Conservation (phyloP, 805 yeast genomes). For the Wickerhamiella siamensis region DNA sequence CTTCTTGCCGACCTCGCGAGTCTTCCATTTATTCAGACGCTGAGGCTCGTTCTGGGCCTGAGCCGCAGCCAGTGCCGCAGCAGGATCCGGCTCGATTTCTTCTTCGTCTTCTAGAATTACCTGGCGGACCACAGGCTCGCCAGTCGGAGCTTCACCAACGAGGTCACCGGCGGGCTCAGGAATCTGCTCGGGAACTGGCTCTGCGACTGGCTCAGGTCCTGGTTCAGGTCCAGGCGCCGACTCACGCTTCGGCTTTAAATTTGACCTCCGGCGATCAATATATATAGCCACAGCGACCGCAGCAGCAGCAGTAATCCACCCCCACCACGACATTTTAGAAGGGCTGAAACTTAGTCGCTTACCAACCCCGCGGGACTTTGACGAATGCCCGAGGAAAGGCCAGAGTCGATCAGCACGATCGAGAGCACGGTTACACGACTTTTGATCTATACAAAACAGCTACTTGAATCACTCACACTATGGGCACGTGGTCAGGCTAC, state of each 20-base stretch:
- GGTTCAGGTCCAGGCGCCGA: no score
- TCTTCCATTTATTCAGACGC: constrained; percentile 17
- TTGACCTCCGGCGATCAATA: not conserved
- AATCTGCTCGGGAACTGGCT: no score
- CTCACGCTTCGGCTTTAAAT: not conserved
- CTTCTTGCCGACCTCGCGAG: constrained; percentile 22
- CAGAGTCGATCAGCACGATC: not conserved
- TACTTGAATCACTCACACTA: constrained; percentile 70
- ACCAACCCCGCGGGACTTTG: not conserved
- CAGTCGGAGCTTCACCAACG: not conserved
- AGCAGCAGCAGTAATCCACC: not conserved
- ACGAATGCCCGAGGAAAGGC: not conserved
- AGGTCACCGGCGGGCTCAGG: not conserved
- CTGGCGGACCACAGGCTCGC: not conserved
- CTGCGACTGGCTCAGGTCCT: no score
- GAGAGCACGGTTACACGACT: constrained; percentile 35
- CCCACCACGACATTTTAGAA: not conserved
- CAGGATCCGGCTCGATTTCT: constrained; percentile 13
- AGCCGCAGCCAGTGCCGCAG: constrained; percentile 7
- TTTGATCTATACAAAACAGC: constrained; percentile 74
- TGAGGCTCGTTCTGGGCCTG: constrained; percentile 10
- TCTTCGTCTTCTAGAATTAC: not conserved
- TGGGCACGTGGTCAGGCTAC: constrained; percentile 79
- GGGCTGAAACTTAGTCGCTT: not conserved
- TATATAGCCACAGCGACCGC: not conserved